A percentile compares a stretch with the other conserved stretches of the same genome.
These are phyloP conservation scores for Cystobasidium pallidum DNA, from an alignment of 1,284 basidiomycete genomes.

Conservation along the genomic window DNA sequence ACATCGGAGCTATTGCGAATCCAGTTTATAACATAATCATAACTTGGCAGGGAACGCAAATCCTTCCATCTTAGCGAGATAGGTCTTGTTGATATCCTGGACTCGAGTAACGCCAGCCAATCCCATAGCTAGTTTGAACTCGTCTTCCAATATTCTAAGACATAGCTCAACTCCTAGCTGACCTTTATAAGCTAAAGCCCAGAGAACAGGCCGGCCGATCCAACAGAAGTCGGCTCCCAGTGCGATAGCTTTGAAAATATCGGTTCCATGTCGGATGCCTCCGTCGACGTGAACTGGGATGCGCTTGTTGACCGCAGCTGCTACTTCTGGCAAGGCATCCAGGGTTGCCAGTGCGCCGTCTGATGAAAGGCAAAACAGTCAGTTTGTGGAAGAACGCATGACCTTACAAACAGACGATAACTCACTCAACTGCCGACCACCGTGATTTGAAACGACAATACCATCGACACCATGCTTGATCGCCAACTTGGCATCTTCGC, in stretches of 20 bases:
- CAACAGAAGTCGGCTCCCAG: constrained; percentile 45
- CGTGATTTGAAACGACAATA: constrained; percentile 58
- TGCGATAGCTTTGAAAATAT: constrained; percentile 87
- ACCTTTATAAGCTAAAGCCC: constrained; percentile 45
- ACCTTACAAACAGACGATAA: too few relatives aligned
- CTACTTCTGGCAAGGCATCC: constrained; percentile 56
- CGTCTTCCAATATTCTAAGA: constrained; percentile 38
- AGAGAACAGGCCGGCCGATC: constrained; percentile 44
- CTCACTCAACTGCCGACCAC: constrained; percentile 55
- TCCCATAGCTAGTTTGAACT: constrained; percentile 44
- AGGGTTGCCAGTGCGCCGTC: constrained; percentile 57
- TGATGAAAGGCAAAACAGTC: too few relatives aligned
- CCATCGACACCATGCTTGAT: constrained; percentile 55
- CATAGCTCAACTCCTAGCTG: constrained; percentile 44
- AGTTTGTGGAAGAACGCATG: too few relatives aligned
- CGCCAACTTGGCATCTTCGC: constrained; percentile 67
- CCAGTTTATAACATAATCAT: too few relatives aligned
- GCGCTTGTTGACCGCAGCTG: constrained; percentile 49
- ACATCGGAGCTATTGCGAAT: too few relatives aligned
- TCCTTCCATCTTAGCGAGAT: constrained; percentile 36
- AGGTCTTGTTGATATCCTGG: constrained; percentile 42
- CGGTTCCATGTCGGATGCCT: constrained; percentile 74
- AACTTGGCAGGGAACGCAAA: constrained; percentile 24
- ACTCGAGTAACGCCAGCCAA: constrained; percentile 43
- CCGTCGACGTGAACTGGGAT: constrained; percentile 54